Evolutionary conservation across 768 basidiomycete genomes (phyloP).

Genomic region (Leucosporidium yakuticum): DNA sequence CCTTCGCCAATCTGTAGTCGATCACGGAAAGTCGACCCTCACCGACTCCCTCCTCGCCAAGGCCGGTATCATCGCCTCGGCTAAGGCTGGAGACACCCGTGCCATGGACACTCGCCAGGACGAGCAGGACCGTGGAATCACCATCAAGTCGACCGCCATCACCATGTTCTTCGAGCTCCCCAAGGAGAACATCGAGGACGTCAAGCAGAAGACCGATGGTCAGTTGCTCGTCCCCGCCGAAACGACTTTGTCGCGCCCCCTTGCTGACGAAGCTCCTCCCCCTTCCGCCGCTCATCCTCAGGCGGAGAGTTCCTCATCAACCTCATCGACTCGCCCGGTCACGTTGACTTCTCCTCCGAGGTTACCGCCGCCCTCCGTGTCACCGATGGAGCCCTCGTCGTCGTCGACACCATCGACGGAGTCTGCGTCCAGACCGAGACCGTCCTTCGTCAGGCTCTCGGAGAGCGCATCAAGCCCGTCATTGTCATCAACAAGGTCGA

Average conservation of each 20-base stretch:
- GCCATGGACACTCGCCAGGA: slow-evolving; percentile 89
- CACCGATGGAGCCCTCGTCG: slow-evolving; percentile 98
- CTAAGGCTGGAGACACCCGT: slow-evolving; percentile 93
- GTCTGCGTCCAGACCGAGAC: slow-evolving; percentile 99
- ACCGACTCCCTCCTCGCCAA: slow-evolving; percentile 98
- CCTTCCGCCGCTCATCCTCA: slow-evolving; percentile 31
- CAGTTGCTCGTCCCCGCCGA: slow-evolving; percentile 34
- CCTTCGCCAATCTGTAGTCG: slow-evolving; percentile 58
- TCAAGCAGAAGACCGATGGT: slow-evolving; percentile 95
- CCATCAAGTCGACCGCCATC: slow-evolving; percentile 99
- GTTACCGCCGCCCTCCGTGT: slow-evolving; percentile 99
- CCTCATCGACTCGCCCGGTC: slow-evolving; percentile 98
- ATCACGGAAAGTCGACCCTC: slow-evolving; percentile 99
- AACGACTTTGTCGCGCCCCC: slow-evolving; percentile 10
- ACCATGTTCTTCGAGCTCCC: slow-evolving; percentile 98
- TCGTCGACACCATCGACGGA: slow-evolving; percentile 99
- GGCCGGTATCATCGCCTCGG: slow-evolving; percentile 93
- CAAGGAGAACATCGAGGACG: slow-evolving; percentile 75
- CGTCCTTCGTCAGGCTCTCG: slow-evolving; percentile 90
- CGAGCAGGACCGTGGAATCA: slow-evolving; percentile 99
- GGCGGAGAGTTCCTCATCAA: slow-evolving; percentile 99
- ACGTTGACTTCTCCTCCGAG: slow-evolving; percentile 99
- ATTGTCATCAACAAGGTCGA: slow-evolving; percentile 99
- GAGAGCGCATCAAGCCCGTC: slow-evolving; percentile 99
- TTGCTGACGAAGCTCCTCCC: slow-evolving; percentile 19